Conservation (phyloP, 163 green algal genomes). For the Trebouxia gelatinosa region DNA sequence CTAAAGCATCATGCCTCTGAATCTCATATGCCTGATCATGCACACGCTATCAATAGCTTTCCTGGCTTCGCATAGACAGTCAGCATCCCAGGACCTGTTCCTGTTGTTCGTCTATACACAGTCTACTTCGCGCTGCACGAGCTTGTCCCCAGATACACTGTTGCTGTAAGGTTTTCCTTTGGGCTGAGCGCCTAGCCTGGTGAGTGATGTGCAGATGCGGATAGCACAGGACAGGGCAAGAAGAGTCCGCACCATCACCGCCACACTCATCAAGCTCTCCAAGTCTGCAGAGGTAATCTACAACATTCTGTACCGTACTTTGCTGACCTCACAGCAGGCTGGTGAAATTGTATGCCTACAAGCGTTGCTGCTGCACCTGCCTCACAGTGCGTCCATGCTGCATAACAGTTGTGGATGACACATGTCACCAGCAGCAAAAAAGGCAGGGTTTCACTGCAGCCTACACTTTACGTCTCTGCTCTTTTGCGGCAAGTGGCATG, state of each 20-base stretch:
- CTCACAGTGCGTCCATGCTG: too few species aligned
- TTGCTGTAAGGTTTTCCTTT: not conserved
- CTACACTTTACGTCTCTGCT: too few species aligned
- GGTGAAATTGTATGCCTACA: too few species aligned
- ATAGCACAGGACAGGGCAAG: slow-evolving; percentile 54
- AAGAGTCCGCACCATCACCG: slow-evolving; percentile 37
- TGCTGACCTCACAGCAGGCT: too few species aligned
- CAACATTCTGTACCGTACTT: too few species aligned
- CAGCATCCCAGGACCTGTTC: not conserved
- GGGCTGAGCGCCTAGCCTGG: not conserved
- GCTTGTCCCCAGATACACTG: not conserved
- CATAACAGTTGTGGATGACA: too few species aligned
- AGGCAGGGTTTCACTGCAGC: too few species aligned
- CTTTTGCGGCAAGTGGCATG: too few species aligned
- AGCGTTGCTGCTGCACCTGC: too few species aligned
- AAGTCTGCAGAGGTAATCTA: slow-evolving; percentile 22
- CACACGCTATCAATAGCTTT: not conserved
- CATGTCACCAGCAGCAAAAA: too few species aligned
- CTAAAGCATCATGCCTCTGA: too few species aligned
- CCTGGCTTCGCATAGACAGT: not conserved
- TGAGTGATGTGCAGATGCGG: slow-evolving; percentile 38
- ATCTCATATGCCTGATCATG: not conserved
- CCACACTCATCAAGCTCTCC: slow-evolving; percentile 40
- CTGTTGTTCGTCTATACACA: not conserved
- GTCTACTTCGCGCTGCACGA: not conserved